These are phyloP conservation scores for Clarkia xantiana DNA, from an alignment of 345 rosid genomes.

Conservation along the genomic window DNA sequence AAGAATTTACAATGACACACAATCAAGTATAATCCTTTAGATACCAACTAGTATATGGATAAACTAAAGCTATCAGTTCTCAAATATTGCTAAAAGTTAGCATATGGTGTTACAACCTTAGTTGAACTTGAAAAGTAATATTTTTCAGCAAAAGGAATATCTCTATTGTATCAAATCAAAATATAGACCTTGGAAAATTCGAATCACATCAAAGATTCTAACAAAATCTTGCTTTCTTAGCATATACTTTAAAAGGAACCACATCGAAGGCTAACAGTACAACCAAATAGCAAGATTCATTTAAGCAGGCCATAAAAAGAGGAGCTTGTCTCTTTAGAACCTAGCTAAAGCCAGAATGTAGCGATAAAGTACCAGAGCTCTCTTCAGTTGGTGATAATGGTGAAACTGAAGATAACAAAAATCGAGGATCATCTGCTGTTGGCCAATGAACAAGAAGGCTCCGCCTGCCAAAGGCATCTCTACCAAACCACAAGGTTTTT, in stretches of 20 bases:
- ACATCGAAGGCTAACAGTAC: too few relatives aligned
- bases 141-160: too few relatives aligned
- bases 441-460: constrained; percentile 98
- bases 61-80: too few relatives aligned
- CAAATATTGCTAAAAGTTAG: too few relatives aligned
- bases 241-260: too few relatives aligned
- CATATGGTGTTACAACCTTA: too few relatives aligned
- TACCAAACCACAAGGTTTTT: constrained; percentile 79
- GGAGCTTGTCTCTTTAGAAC: background rate
- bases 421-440: constrained; percentile 37
- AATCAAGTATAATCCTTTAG: background rate
- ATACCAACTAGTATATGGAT: background rate
- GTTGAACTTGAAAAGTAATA: too few relatives aligned
- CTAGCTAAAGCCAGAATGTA: background rate
- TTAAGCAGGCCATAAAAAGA: background rate
- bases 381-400: constrained; percentile 26
- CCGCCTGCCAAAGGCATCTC: constrained; percentile 80
- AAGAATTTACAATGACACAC: background rate
- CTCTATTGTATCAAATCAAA: too few relatives aligned
- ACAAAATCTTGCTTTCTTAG: too few relatives aligned
- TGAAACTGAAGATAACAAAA: constrained; percentile 62
- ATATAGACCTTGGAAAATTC: too few relatives aligned
- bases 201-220: too few relatives aligned
- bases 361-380: constrained; percentile 29
- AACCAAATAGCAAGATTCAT: too few relatives aligned